These are phyloP conservation scores for Stachybotrys chartarum DNA, from an alignment of 2,329 filamentous ascomycete species.

Conservation along the genomic window DNA sequence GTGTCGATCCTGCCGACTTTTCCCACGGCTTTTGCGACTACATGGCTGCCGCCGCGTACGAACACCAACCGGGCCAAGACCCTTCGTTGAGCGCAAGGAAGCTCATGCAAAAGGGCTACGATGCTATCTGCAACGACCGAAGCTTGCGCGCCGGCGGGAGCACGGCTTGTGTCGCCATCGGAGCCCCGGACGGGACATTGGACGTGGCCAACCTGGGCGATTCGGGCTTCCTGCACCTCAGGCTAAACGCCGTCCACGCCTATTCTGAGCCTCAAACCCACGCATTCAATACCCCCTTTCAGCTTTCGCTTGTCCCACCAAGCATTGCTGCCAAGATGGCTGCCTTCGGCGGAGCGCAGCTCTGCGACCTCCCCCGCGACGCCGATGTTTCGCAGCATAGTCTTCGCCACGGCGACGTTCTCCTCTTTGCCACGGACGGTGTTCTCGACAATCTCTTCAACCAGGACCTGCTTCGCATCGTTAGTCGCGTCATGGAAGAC, in stretches of 20 bases:
- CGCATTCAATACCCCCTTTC: constrained; percentile 95
- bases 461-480: constrained; percentile 77
- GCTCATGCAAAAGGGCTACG: constrained; percentile 78
- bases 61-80: constrained; percentile 34
- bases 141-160: constrained; percentile 76
- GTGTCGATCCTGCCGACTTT: constrained; percentile 91
- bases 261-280: constrained; percentile 86
- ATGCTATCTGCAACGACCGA: constrained; percentile 68
- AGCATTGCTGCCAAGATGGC: constrained; percentile 71
- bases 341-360: constrained; percentile 73
- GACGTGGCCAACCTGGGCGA: constrained; percentile 94
- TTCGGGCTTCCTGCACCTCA: constrained; percentile 84
- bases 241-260: constrained; percentile 76
- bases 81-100: constrained; percentile 51
- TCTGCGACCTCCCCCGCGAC: constrained; percentile 78
- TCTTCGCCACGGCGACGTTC: constrained; percentile 82
- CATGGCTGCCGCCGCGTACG: constrained; percentile 73
- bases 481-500: constrained; percentile 68
- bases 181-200: constrained; percentile 63
- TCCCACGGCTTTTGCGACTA: constrained; percentile 89
- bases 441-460: constrained; percentile 94
- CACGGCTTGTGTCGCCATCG: constrained; percentile 84
- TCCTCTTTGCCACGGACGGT: constrained; percentile 92
- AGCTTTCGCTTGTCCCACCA: constrained; percentile 81
- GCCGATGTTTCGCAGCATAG: constrained; percentile 70